Percentiles rank a stretch among this genome's conserved stretches.
Evolutionary conservation across 2,329 filamentous ascomycete species (phyloP).

Genomic region (Hymenotorrendiella dingleyae): DNA sequence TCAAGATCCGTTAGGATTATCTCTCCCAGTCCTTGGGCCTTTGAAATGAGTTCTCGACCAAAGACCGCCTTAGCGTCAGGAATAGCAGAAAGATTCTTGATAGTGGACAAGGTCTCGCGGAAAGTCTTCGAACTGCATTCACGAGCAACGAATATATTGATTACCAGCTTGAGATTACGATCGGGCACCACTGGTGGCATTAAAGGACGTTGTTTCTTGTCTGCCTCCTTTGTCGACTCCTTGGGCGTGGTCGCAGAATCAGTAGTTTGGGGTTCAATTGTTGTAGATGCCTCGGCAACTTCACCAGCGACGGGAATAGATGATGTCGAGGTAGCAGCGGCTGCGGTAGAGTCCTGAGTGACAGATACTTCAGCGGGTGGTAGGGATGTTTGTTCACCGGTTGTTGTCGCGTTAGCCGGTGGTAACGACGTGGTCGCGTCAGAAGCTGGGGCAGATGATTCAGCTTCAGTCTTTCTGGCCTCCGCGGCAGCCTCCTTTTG

Average conservation of each 20-base stretch:
- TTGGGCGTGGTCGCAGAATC: conserved; percentile 22
- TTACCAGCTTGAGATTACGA: conserved; percentile 85
- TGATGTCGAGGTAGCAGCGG: conserved; percentile 9
- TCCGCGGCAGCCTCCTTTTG: conserved; percentile 66
- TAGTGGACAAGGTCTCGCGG: conserved; percentile 94
- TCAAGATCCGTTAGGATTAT: conserved; percentile 80
- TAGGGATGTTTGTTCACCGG: conserved; percentile 13
- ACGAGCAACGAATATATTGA: conserved; percentile 90
- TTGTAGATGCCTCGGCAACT: conserved; percentile 15
- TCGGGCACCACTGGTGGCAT: conserved; percentile 81
- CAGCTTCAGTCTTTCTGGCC: conserved; percentile 36
- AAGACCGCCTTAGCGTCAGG: conserved; percentile 85
- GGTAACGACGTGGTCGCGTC: conserved; percentile 10
- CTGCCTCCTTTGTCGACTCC: conserved; percentile 24
- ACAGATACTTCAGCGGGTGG: conserved; percentile 3
- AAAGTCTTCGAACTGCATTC: conserved; percentile 98
- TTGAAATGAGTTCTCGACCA: conserved; percentile 83
- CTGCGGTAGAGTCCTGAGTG: too few species aligned
- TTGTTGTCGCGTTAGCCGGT: not conserved
- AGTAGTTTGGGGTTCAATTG: conserved; percentile 17
- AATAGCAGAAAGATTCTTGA: conserved; percentile 93
- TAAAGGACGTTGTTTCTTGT: conserved; percentile 44
- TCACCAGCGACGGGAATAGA: conserved; percentile 9
- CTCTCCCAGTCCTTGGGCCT: conserved; percentile 78
- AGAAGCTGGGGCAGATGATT: conserved; percentile 10